A percentile compares a stretch with the other conserved stretches of the same genome.
Conservation (phyloP, 2,329 filamentous ascomycete genomes). For the Neonectria ditissima region DNA sequence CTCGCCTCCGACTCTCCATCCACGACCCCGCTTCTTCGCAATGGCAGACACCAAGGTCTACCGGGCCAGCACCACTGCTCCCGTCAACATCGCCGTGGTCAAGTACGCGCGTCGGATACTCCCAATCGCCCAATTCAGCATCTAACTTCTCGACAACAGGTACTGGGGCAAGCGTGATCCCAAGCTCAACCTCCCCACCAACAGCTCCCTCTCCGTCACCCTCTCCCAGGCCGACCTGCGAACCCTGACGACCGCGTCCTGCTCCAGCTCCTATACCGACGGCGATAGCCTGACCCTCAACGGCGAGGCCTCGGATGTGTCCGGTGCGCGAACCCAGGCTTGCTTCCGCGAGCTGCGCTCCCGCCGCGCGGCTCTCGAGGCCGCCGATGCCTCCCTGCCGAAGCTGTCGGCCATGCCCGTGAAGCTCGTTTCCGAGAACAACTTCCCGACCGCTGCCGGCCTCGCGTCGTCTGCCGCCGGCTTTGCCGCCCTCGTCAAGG, state of each 20-base stretch:
- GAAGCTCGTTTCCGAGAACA: slow-evolving; percentile 94
- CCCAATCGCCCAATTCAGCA: background rate
- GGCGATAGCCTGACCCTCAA: slow-evolving; percentile 86
- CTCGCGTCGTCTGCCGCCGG: slow-evolving; percentile 80
- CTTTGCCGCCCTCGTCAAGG: slow-evolving; percentile 79
- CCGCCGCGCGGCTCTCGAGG: slow-evolving; percentile 81
- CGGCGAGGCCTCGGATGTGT: slow-evolving; percentile 83
- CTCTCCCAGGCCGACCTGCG: slow-evolving; percentile 94
- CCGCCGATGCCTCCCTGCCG: slow-evolving; percentile 77
- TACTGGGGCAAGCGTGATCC: slow-evolving; percentile 98
- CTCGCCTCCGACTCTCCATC: background rate
- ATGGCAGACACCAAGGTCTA: slow-evolving; percentile 74
- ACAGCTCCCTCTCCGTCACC: slow-evolving; percentile 96
- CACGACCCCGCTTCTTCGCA: slow-evolving; percentile 26
- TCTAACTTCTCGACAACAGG: slow-evolving; percentile 38
- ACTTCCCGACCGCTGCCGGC: slow-evolving; percentile 97
- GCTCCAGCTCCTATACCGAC: slow-evolving; percentile 76
- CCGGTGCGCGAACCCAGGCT: slow-evolving; percentile 90
- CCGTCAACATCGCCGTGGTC: slow-evolving; percentile 98
- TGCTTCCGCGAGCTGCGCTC: slow-evolving; percentile 89
- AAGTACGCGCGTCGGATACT: slow-evolving; percentile 69
- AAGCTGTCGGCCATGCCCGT: slow-evolving; percentile 83
- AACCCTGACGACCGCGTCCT: slow-evolving; percentile 95
- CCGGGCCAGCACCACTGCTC: slow-evolving; percentile 94
- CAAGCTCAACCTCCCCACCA: slow-evolving; percentile 95